These are phyloP conservation scores for Zychaea mexicana DNA, from an alignment of 371 early-diverging fungal species.

Conservation along the genomic window DNA sequence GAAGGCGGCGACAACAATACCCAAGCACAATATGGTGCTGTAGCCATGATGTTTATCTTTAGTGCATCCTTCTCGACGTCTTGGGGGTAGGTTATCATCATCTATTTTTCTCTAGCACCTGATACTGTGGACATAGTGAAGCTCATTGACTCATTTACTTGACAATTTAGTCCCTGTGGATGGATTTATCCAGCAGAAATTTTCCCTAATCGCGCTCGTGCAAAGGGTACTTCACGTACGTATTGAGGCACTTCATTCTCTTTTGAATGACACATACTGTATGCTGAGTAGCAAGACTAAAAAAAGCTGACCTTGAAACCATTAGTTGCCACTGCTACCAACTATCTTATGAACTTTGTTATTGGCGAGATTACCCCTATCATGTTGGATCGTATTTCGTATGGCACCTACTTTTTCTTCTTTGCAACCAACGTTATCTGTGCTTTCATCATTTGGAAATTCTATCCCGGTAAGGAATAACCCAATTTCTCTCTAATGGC, in stretches of 20 bases:
- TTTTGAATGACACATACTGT: too few relatives aligned
- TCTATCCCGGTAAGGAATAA: conserved; percentile 21
- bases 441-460: conserved; percentile 28
- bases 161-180: conserved; percentile 82
- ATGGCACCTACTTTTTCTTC: conserved; percentile 48
- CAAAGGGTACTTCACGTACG: conserved; percentile 17
- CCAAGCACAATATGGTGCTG: conserved; percentile 24
- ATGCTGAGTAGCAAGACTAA: too few relatives aligned
- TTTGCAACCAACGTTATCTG: conserved; percentile 32
- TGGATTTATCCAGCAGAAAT: conserved; percentile 92
- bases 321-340: conserved; percentile 47
- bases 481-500: too few relatives aligned
- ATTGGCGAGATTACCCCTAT: conserved; percentile 29
- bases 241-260: too few relatives aligned
- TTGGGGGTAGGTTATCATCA: conserved; percentile 48
- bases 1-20: conserved; percentile 19
- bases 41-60: conserved; percentile 27
- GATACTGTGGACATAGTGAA: too few relatives aligned
- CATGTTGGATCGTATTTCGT: conserved; percentile 27
- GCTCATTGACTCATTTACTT: too few relatives aligned
- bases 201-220: conserved; percentile 47
- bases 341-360: conserved; percentile 49
- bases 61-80: conserved; percentile 15
- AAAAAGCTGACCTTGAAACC: not conserved
- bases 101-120: too few relatives aligned